Conservation (phyloP, 305 asterid genomes). For the Solanum hybrid region DNA sequence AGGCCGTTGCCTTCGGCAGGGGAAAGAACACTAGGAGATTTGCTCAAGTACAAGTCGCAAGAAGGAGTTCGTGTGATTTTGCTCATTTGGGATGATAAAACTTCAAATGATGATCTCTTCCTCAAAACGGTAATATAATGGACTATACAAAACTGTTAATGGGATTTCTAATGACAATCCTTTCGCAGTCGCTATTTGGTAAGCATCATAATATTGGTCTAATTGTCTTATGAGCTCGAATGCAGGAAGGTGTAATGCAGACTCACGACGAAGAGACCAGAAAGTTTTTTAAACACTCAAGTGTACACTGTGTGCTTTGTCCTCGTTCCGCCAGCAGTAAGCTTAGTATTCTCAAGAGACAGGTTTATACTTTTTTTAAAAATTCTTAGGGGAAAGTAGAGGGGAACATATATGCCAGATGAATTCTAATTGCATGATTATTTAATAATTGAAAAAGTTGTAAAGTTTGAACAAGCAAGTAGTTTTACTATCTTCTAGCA, state of each 20-base stretch:
- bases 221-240: neutral
- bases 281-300: conserved; percentile 19
- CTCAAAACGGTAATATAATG: conserved; percentile 14
- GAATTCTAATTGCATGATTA: neutral
- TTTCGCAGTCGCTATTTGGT: neutral
- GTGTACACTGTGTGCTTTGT: conserved; percentile 18
- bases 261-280: conserved; percentile 17
- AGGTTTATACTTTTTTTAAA: neutral
- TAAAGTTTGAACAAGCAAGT: neutral
- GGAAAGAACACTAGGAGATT: conserved; percentile 16
- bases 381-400: neutral
- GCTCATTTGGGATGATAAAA: conserved; percentile 24
- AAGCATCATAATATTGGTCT: neutral
- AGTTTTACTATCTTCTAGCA: neutral
- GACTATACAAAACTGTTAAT: neutral
- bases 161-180: neutral
- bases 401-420: neutral
- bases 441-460: neutral
- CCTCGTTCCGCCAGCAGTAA: conserved; percentile 21
- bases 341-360: conserved; percentile 18
- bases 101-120: conserved; percentile 14
- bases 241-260: conserved; percentile 23
- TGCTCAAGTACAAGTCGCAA: conserved; percentile 19
- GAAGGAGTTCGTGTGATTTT: conserved; percentile 18
- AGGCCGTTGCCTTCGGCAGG: conserved; percentile 15